phyloP scores from a whole-genome alignment of 2,329 filamentous ascomycete species.

The Huntiella moniliformis region DNA sequence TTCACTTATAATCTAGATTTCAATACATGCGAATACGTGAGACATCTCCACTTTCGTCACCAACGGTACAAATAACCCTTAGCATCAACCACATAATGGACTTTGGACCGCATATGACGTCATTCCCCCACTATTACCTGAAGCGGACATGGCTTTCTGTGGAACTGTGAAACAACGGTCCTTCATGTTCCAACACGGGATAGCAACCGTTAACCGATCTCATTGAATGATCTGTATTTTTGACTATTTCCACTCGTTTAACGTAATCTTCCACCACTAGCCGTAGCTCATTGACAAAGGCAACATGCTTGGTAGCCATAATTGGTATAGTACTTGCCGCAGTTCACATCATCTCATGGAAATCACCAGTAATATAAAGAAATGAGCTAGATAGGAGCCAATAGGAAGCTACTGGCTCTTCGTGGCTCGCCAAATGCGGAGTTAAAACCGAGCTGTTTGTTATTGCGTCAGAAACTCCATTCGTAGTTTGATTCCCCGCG shows the following conservation, averaged over 20 bases:
- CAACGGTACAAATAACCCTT: background rate
- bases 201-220: background rate
- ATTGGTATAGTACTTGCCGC: too few species aligned
- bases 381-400: too few species aligned
- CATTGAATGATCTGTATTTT: background rate
- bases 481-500: too few species aligned
- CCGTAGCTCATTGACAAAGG: background rate
- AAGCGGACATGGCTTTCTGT: background rate
- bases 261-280: background rate
- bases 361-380: too few species aligned
- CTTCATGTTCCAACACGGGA: background rate
- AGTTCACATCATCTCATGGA: too few species aligned
- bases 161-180: background rate
- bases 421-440: too few species aligned
- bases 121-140: background rate
- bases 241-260: background rate
- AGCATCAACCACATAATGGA: background rate
- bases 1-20: background rate
- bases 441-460: too few species aligned
- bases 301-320: too few species aligned
- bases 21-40: background rate
- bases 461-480: too few species aligned
- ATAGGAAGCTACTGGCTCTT: too few species aligned
- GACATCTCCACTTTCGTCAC: background rate
- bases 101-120: background rate